phyloP scores from a whole-genome alignment of 164 flowering plant species.

The Aristolochia contorta region DNA sequence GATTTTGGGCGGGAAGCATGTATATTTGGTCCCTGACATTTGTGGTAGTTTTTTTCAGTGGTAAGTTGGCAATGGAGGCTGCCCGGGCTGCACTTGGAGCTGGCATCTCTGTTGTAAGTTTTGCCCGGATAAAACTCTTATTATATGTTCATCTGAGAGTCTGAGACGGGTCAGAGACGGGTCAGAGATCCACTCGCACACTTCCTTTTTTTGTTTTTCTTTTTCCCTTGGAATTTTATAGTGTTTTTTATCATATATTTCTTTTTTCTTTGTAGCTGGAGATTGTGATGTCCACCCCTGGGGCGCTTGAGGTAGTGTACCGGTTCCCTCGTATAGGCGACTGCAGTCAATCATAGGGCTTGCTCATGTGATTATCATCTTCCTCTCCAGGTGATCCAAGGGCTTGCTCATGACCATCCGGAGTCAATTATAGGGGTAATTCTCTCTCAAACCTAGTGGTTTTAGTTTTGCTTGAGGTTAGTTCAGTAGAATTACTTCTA shows the following conservation, averaged over 20 bases:
- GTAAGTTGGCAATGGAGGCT: conserved; percentile 59
- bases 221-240: not conserved
- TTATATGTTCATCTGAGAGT: not conserved
- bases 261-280: conserved; percentile 47
- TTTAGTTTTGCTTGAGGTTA: not conserved
- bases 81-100: conserved; percentile 58
- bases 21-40: not conserved
- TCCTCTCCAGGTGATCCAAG: conserved; percentile 40
- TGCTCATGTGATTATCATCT: not conserved
- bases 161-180: too few relatives aligned
- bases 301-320: conserved; percentile 63
- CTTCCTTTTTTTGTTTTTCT: not conserved
- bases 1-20: not conserved
- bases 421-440: conserved; percentile 51
- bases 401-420: conserved; percentile 51
- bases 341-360: not conserved
- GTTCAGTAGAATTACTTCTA: not conserved
- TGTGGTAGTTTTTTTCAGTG: conserved; percentile 20
- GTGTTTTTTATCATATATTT: not conserved
- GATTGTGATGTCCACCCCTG: conserved; percentile 63
- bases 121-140: not conserved
- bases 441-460: not conserved
- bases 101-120: conserved; percentile 72
- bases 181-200: not conserved
- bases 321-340: not conserved